Base-by-base conservation (phyloP, 2,329 filamentous ascomycete species). In the Penicillium hesseltinei region DNA sequence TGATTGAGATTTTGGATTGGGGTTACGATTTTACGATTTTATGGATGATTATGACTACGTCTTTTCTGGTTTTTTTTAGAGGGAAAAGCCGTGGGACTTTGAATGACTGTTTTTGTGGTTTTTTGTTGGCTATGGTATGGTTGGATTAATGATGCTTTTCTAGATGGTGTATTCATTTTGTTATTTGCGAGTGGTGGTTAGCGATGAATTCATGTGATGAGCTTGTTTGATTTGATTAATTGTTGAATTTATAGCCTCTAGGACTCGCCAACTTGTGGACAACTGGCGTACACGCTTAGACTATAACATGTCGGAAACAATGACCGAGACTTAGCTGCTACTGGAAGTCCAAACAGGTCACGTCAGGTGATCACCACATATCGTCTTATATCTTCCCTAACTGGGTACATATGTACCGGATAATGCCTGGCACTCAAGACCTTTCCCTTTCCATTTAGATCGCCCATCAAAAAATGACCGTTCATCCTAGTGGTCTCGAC, bases 41-140 rank as follows among this genome's bases (percentile, higher is more conserved):
- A 71, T 54, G 67, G 66, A 69, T 42, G 31, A 38, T 69, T 61
- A 70, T 59, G 66, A 69, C 58, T 27, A 55, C 50, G 27, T 23
- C 23, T 40, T 47, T 42, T 36, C 25, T 21, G 33, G 27, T 39
- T n/a, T 44, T 51, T 29, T 35, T 62, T 64, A 62, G 60, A 64
- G 56, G 57, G 50, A 56, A 56, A 57, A 51, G 46, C 23, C 45
- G 33, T 7, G 19, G 35, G n/a, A 35, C 25, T 35, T 25, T 35
- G 31, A 35, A 45, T 45, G 50, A 38, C 17, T 39, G 25, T 19
- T 50, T 29, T 36, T 38, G 11, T n/a, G 13, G 44, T 21, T 25
- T 55, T 13, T 48, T 23, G 46, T 11, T 33, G n/a, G 7, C 21
- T 47, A 47, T n/a, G 31, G 5, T 35, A 25, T 49, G 39, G 10